Conservation (phyloP, 2,329 filamentous ascomycete species). For the Trichoderma polysporum region DNA sequence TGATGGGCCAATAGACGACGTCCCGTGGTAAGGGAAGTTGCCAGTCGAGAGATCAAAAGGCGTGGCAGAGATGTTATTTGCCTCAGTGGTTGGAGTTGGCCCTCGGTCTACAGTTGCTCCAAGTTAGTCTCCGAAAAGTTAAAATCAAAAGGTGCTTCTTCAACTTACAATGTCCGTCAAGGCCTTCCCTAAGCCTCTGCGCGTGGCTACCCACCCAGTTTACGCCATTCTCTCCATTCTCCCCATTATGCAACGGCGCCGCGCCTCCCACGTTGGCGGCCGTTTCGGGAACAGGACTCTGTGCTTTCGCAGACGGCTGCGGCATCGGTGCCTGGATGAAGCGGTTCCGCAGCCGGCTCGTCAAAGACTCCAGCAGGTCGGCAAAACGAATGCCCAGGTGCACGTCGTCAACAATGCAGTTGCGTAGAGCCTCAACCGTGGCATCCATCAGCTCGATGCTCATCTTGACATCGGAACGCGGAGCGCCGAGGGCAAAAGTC, state of each 20-base stretch:
- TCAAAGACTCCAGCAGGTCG: conserved; percentile 76
- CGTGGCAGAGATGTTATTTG: conserved; percentile 60
- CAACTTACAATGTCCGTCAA: conserved; percentile 40
- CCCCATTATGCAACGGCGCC: conserved; percentile 28
- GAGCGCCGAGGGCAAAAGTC: conserved; percentile 78
- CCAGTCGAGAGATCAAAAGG: conserved; percentile 59
- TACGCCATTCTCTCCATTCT: conserved; percentile 23
- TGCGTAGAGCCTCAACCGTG: conserved; percentile 71
- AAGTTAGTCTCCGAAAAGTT: conserved; percentile 18
- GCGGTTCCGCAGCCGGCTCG: conserved; percentile 68
- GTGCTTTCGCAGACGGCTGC: conserved; percentile 41
- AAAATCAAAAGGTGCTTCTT: neutral
- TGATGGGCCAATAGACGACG: conserved; percentile 49
- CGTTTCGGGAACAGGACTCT: conserved; percentile 41
- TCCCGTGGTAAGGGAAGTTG: conserved; percentile 54
- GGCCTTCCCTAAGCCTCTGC: conserved; percentile 42
- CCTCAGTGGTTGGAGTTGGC: conserved; percentile 34
- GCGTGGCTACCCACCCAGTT: conserved; percentile 41
- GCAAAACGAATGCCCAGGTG: conserved; percentile 83
- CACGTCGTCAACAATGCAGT: conserved; percentile 80
- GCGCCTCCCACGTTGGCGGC: conserved; percentile 30
- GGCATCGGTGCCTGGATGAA: conserved; percentile 65
- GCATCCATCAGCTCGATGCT: conserved; percentile 74
- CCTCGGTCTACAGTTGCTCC: conserved; percentile 41
- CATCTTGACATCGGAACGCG: conserved; percentile 73